Evolutionary conservation across 2,329 filamentous ascomycete genomes (phyloP), one percentile per base, ranked within the genome.

Genomic region (Sporothrix dimorphospora): DNA sequence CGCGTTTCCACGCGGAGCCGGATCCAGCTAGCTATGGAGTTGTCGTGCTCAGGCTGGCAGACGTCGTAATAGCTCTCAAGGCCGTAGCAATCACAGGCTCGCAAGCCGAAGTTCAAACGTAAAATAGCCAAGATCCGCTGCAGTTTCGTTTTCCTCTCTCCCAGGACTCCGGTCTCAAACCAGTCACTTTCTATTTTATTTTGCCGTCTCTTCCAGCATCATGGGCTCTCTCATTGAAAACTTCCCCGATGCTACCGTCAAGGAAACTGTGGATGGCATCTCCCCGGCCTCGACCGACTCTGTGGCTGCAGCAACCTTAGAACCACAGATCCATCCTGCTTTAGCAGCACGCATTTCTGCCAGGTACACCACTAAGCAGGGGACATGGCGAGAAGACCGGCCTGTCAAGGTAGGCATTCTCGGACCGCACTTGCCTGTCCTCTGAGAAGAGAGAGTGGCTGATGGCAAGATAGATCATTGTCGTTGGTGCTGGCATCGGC

Each of bases 401-500:
- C 59, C 59, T 7, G 59, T 65, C 38, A 65, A 65, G 38, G 59
- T 65, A n/a, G 45, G 59, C 38, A 34, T 6, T 8, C 59, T 27
- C 4, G 24, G 7, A 24, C 51, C n/a, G 11, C 9, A 11, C 34
- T 21, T 3, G 24, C 16, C 21, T 24, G 21, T 34, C 16, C 9
- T 9, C 21, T 30, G 12, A 34, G 4, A 40, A 61, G 38, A 11
- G 30, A 34, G 30, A 45, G 34, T 2, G 9, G 3, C 59, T 65
- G 11, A 65, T 21, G 16, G 19, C 34, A 7, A 63, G 34, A 14
- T 40, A 67, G 63, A 51, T 51, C 19, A 51, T 53, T 19, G 19
- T 68, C 9, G 65, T 68, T 40, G 65, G 65, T 21, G 65, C 65
- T 3, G 65, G 65, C 24, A 68, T 68, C 30, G 65, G 65, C 27